Percentiles rank a stretch among this genome's conserved stretches.
Conservation (phyloP, 441 rosid species). For the Brassica hybrid region DNA sequence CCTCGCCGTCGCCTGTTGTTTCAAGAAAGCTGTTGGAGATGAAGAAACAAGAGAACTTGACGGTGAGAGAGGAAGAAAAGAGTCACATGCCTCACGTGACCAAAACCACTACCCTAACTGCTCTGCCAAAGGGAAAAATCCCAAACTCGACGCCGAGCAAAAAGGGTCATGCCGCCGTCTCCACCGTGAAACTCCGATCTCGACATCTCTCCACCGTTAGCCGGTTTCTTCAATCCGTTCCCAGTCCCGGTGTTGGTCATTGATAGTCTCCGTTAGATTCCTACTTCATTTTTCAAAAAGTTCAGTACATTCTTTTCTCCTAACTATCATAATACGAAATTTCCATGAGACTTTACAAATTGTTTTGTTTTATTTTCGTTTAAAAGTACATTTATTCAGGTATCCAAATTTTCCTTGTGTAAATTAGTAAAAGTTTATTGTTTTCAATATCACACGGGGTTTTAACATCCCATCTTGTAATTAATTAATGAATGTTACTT, state of each 20-base stretch:
- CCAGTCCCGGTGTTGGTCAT: slow-evolving; percentile 85
- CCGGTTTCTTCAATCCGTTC: slow-evolving; percentile 71
- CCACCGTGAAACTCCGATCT: slow-evolving; percentile 51
- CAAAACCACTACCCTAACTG: slow-evolving; percentile 46
- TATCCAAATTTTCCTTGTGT: background rate
- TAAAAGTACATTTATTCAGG: background rate
- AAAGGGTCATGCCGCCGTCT: slow-evolving; percentile 58
- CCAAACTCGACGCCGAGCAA: slow-evolving; percentile 69
- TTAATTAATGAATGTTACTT: background rate
- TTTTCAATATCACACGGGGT: background rate
- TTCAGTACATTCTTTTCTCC: slow-evolving; percentile 29
- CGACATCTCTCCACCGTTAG: slow-evolving; percentile 63
- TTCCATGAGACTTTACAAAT: background rate
- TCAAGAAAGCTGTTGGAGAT: slow-evolving; percentile 54
- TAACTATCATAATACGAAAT: slow-evolving; percentile 2
- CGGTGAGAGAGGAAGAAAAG: slow-evolving; percentile 36
- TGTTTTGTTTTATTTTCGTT: background rate
- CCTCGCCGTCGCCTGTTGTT: slow-evolving; percentile 26
- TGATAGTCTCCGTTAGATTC: slow-evolving; percentile 29
- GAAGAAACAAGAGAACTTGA: slow-evolving; percentile 25
- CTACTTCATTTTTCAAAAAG: background rate
- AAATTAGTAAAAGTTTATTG: slow-evolving; percentile 11
- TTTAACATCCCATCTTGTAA: slow-evolving; percentile 8
- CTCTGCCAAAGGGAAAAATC: slow-evolving; percentile 66
- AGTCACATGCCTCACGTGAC: slow-evolving; percentile 43